Percentiles rank a stretch among this genome's conserved stretches.
These are phyloP conservation scores for Lepidopterella palustris DNA, from an alignment of 495 filamentous ascomycete genomes.

Conservation along the genomic window DNA sequence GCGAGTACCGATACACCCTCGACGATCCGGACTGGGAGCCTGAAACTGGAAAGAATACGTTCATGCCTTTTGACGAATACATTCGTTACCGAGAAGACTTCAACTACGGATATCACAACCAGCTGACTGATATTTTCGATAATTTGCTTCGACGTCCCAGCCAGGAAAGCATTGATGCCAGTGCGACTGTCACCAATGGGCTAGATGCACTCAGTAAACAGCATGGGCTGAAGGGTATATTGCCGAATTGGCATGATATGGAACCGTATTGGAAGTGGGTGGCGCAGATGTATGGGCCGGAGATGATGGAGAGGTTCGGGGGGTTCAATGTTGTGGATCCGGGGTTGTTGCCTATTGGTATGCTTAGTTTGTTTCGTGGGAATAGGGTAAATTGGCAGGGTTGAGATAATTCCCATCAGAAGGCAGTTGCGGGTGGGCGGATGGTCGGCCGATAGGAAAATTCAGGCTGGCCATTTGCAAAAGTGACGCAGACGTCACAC, in stretches of 20 bases:
- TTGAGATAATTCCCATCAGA: too few relatives aligned
- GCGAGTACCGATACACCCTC: neutral
- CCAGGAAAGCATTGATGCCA: constrained; percentile 36
- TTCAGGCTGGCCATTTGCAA: too few relatives aligned
- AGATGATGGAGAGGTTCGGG: constrained; percentile 55
- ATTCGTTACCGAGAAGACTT: constrained; percentile 45
- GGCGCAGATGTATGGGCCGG: constrained; percentile 51
- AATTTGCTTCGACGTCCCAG: constrained; percentile 39
- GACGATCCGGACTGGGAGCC: constrained; percentile 19
- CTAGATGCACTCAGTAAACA: constrained; percentile 23
- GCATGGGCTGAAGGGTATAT: constrained; percentile 24
- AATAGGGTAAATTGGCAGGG: constrained; percentile 55
- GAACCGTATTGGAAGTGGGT: constrained; percentile 59
- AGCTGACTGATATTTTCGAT: constrained; percentile 23
- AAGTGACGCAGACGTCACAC: too few relatives aligned
- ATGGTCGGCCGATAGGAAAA: too few relatives aligned
- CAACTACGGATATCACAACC: constrained; percentile 6
- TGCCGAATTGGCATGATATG: constrained; percentile 39
- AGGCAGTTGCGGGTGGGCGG: too few relatives aligned
- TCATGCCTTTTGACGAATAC: constrained; percentile 52
- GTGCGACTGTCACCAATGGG: constrained; percentile 30
- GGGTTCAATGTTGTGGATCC: constrained; percentile 55
- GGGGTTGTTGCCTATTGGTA: constrained; percentile 57
- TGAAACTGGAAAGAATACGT: constrained; percentile 33
- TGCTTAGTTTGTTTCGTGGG: constrained; percentile 56